Evolutionary conservation across 805 yeast species (phyloP).

Genomic region (Lachancea cidri): DNA sequence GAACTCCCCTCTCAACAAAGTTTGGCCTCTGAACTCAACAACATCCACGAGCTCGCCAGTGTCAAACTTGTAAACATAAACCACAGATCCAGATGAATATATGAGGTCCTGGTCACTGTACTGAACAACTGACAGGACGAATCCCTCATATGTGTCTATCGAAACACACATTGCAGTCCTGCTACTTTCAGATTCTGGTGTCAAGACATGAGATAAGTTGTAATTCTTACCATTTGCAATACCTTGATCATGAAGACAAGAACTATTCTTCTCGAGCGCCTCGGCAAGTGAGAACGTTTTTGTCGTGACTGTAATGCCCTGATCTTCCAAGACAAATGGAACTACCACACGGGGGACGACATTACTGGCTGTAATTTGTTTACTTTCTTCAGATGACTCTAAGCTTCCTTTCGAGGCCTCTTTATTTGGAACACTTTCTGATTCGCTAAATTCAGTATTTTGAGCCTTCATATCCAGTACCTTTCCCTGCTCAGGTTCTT

Average conservation of each 20-base stretch:
- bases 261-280: constrained; percentile 7
- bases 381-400: too few species aligned
- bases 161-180: constrained; percentile 10
- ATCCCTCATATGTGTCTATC: constrained; percentile 10
- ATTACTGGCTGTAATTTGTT: too few species aligned
- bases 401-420: too few species aligned
- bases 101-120: constrained; percentile 4
- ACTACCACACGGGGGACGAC: too few species aligned
- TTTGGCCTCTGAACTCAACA: constrained; percentile 21
- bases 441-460: neutral
- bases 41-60: constrained; percentile 18
- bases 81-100: constrained; percentile 10
- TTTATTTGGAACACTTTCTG: neutral
- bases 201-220: constrained; percentile 1
- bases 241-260: constrained; percentile 2
- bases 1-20: constrained; percentile 14
- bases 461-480: neutral
- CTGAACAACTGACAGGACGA: constrained; percentile 11
- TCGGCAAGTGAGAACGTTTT: constrained; percentile 14
- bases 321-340: constrained; percentile 11
- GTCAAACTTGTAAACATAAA: constrained; percentile 13
- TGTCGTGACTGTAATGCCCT: constrained; percentile 9
- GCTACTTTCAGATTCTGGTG: neutral
- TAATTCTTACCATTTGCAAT: constrained; percentile 1
- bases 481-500: neutral